Conservation (phyloP, 805 yeast species). For the Wickerhamiella brachini region DNA sequence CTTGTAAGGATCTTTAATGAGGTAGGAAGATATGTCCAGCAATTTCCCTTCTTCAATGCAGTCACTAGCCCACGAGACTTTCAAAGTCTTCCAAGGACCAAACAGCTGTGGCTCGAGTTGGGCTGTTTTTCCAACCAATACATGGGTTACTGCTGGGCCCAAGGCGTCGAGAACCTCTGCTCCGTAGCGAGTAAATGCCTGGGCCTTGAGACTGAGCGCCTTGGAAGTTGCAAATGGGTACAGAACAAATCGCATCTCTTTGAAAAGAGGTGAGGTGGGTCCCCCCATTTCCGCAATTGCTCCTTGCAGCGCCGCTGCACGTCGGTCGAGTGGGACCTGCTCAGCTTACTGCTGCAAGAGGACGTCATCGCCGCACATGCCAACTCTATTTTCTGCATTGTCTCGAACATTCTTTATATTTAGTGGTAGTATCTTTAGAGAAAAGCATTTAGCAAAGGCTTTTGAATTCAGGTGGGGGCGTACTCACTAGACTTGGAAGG, state of each 20-base stretch:
- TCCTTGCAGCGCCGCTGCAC: not conserved
- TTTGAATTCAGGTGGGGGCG: too few relatives aligned
- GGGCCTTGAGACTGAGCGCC: constrained; percentile 4
- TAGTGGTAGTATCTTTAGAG: too few relatives aligned
- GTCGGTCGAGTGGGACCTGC: not conserved
- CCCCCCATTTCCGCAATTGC: not conserved
- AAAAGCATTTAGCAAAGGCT: too few relatives aligned
- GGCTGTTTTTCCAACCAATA: constrained; percentile 14
- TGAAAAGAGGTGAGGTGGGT: not conserved
- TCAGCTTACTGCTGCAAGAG: not conserved
- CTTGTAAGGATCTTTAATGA: not conserved
- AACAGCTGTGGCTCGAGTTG: not conserved
- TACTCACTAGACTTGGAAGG: too few relatives aligned
- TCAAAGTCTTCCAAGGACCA: constrained; percentile 5
- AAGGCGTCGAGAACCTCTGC: constrained; percentile 12
- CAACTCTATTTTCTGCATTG: not conserved
- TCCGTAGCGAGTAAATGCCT: constrained; percentile 15
- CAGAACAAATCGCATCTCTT: constrained; percentile 7
- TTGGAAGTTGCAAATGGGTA: constrained; percentile 4
- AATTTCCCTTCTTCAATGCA: constrained; percentile 18
- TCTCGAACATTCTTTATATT: too few relatives aligned
- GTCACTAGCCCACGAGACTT: constrained; percentile 23
- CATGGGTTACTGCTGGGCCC: constrained; percentile 16
- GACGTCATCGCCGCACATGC: not conserved
- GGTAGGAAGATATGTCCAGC: constrained; percentile 6